These are phyloP conservation scores for Pneumocystis jirovecii DNA, from an alignment of 1,139 yeast genomes.

Conservation along the genomic window DNA sequence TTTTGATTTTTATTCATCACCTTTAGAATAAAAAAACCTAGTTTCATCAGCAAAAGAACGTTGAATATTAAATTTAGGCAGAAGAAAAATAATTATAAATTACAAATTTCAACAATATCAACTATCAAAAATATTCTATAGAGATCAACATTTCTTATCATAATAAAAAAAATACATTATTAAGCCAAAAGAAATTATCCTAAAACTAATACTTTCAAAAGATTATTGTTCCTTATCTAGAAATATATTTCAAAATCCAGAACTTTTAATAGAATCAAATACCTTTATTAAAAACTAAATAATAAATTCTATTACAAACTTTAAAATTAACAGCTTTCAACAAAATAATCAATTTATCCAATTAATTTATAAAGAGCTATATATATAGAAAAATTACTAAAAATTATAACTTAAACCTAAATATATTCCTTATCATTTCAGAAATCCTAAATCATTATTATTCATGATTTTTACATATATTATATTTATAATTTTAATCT, in stretches of 20 bases:
- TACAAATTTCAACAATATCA: no score
- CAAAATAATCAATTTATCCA: background rate
- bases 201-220: background rate
- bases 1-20: background rate
- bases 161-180: background rate
- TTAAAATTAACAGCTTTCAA: background rate
- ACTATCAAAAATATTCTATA: no score
- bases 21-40: background rate
- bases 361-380: background rate
- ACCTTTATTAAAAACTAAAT: background rate
- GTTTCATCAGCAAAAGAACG: background rate
- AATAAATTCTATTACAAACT: background rate
- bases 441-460: background rate
- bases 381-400: background rate
- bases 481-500: background rate
- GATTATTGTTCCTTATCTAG: background rate
- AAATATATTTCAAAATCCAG: background rate
- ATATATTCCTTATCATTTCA: background rate
- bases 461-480: background rate
- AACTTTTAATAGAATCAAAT: background rate
- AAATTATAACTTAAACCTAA: background rate
- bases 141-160: background rate
- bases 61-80: no score
- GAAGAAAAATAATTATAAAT: no score
- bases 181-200: background rate